Evolutionary conservation across 257 asterid species (phyloP).

Genomic region (Thymus mandschuricus): DNA sequence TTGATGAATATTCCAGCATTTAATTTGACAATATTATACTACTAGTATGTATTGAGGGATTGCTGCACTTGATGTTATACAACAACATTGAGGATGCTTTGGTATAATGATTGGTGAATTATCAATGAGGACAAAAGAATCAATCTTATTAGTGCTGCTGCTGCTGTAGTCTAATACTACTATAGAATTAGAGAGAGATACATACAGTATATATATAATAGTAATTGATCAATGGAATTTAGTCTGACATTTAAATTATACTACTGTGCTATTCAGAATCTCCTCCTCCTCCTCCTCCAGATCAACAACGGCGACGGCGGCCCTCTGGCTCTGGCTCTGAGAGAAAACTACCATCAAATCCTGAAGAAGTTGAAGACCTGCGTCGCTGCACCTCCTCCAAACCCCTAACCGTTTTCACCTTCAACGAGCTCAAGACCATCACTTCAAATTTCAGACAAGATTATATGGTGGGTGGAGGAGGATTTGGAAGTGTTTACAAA

Average conservation of each 20-base stretch:
- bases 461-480: slow-evolving; percentile 92
- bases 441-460: slow-evolving; percentile 90
- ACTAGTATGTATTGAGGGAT: neutral
- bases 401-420: slow-evolving; percentile 71
- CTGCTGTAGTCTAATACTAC: too few relatives aligned
- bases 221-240: neutral
- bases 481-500: slow-evolving; percentile 91
- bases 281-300: neutral
- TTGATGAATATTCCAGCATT: slow-evolving; percentile 17
- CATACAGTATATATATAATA: neutral
- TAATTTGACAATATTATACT: neutral
- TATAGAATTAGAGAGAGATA: too few relatives aligned
- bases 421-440: slow-evolving; percentile 61
- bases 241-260: neutral
- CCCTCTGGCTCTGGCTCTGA: slow-evolving; percentile 6
- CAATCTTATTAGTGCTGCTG: too few relatives aligned
- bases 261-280: neutral
- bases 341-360: slow-evolving; percentile 72
- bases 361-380: slow-evolving; percentile 89
- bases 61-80: neutral
- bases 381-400: slow-evolving; percentile 67
- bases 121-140: too few relatives aligned
- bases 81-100: too few relatives aligned
- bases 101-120: too few relatives aligned
- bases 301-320: slow-evolving; percentile 11